Base-by-base conservation (phyloP, 208 protist species). In the Leishmania tarentolae region DNA sequence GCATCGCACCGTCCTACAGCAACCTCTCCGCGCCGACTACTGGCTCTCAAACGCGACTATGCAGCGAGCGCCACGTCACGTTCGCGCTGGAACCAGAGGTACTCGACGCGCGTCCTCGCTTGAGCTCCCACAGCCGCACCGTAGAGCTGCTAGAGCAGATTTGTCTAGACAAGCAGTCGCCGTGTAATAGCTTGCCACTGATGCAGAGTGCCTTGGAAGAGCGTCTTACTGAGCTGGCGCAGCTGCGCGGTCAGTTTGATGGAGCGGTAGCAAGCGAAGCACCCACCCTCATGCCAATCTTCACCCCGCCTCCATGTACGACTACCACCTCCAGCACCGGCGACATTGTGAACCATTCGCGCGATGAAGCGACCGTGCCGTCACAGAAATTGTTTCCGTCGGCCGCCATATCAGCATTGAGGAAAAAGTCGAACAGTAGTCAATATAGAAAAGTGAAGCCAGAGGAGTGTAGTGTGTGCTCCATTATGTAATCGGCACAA, bases 41-140 rank as follows among this genome's bases (percentile, higher is more conserved):
- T 15, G 35, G 79, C 35, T 69, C 73, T 5, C 79, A 56, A 66
- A 50, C 59, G 66, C 81, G 75, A 0, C 66, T 61, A 35, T 15
- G 15, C 69, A 65, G 57, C 6, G 70, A 80, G 61, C 76, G 82
- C 19, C 82, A 85, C 68, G 76, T 85, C 46, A 85, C 82, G 40
- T 85, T 85, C 24, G 82, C 82, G 61, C 21, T 85, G 68, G 76
- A 85, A 71, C 82, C 82, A 28, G 82, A 85, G 70, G 75, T 85
- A 50, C 76, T 85, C 28, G 82, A 85, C 40, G 71, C 76, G 9
- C 82, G 82, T 15, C 76, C 82, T 6, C 82, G 76, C 31, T 73
- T 80, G 71, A 81, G 76, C 37, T 57, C 82, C 9, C 63, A 81
- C 59, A 56, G 82, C 50, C 82, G 82, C 70, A 85, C 76, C 28